Base-by-base conservation (phyloP, 805 yeast genomes). In the Zygoascus bituminiphila region DNA sequence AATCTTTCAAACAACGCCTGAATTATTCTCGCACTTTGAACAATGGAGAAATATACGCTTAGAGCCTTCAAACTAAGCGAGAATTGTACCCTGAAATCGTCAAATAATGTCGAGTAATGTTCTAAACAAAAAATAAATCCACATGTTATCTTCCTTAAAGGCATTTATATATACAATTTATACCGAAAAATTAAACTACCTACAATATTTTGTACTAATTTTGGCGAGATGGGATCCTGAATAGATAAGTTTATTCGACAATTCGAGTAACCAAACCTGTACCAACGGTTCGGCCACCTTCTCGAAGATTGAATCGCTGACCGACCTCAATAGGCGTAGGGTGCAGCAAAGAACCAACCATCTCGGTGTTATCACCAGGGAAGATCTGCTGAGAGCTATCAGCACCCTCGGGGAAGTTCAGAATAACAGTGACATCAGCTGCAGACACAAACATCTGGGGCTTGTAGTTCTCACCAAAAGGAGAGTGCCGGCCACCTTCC, bases 401-500 rank as follows among this genome's bases (percentile, higher is more conserved):
- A 58, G 74, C 87, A 57, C 74, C 74, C 59, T 78, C 81, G 66
- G 97, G 97, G 93, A 89, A 89, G 60, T 81, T 81, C 69, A 91
- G 74, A 51, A 82, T 79, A 65, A 85, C 91, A 57, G 97, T 87
- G 56, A 91, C 97, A 67, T 88, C 95, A 56, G 95, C 87, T 57
- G 98, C 89, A 75, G 98, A 86, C 66, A 93, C 78, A 73, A 84
- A 93, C 78, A 91, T 78, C 75, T 93, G 98, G 54, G 98, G 98
- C 77, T 95, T 87, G 82, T 89, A 93, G 81, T 88, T 84, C 72
- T 84, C 88, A 65, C 91, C 91, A 71, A 93, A 93, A 57, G 96
- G 94, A 56, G 96, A 85, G 77, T 88, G 96, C 76, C 98, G 91
- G 64, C 98, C 98, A 79, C 98, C 98, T 76, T 93, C 98, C 66